Base-by-base conservation (phyloP, 345 rosid species). In the Bruguiera sexangula region DNA sequence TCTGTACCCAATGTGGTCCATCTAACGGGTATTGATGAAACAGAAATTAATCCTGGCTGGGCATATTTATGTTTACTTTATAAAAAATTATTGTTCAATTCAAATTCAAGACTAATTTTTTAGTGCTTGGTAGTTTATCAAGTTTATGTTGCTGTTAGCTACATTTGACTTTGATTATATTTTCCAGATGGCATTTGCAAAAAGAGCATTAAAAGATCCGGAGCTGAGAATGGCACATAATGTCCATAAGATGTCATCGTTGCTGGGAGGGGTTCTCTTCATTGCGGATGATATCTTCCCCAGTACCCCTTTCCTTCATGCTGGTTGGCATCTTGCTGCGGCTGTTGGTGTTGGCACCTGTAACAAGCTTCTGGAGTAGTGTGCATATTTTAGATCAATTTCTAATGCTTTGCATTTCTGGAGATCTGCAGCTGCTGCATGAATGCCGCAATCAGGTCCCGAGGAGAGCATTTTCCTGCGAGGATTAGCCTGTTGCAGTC, bases 321-420 rank as follows among this genome's bases (percentile, higher is more conserved):
- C 99, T 22, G 99, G 88, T 34, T 95, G 99, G 96, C 97, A 95
- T 78, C 96, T 95, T 0, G 96, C 99, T 5, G 99, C 99, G 24
- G 99, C 99, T 65, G 80, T 95, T 69, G 96, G 97, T 0, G 90
- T 89, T 4, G 84, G 97, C 62, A 92, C 96, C 15, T 95, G 99
- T 66, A 86, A 95, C 79, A 90, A 88, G 78, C 99, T 95, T 78
- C 92, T 95, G 8, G 83, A 89, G 73, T 94, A 91, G 24, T 70
- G 56, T 11, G 10, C 56, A 59, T 51, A 48, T 66, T 62, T 54
- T 24, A 51, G 54, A 21, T 65, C 57, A 64, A 60, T 68, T 62
- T 24, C 67, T 5, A 24, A 34, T 31, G n/a, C 46, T 52, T 67
- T 9, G 55, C 57, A 60, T 62, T 57, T 51, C 39, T 18, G 36